These are phyloP conservation scores for Hypoxylon fuscum DNA, from an alignment of 495 filamentous ascomycete genomes.

Conservation along the genomic window DNA sequence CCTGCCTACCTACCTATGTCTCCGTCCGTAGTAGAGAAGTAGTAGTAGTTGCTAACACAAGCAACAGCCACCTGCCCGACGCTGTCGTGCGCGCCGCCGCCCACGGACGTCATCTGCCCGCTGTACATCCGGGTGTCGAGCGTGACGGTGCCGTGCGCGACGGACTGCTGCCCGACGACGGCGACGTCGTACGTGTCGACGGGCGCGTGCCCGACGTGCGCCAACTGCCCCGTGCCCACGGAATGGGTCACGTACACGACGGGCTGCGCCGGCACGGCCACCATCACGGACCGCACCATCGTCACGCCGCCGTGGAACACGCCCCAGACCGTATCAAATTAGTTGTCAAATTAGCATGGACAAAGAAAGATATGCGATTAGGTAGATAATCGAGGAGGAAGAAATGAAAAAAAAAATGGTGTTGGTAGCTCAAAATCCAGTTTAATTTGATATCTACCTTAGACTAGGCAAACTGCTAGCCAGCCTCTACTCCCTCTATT, in stretches of 20 bases:
- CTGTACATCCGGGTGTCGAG: constrained; percentile 41
- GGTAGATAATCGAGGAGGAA: constrained; percentile 1
- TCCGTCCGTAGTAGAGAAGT: too few species aligned
- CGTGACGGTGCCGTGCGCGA: constrained; percentile 48
- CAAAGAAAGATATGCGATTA: neutral
- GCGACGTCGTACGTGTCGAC: constrained; percentile 43
- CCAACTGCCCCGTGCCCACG: constrained; percentile 46
- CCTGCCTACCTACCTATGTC: neutral
- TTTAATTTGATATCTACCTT: constrained; percentile 27
- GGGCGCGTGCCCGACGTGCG: constrained; percentile 45
- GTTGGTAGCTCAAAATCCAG: constrained; percentile 18
- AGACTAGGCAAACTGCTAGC: too few species aligned
- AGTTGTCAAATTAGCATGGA: constrained; percentile 1
- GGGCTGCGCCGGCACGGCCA: constrained; percentile 43
- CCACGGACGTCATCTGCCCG: constrained; percentile 39
- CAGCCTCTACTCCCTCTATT: constrained; percentile 11
- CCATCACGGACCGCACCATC: constrained; percentile 30
- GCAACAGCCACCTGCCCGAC: constrained; percentile 36
- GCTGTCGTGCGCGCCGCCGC: constrained; percentile 26
- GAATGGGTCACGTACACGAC: constrained; percentile 51
- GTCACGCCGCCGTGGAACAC: constrained; percentile 33
- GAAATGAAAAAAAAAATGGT: constrained; percentile 4
- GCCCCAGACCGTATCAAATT: neutral
- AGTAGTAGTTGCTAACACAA: constrained; percentile 1
- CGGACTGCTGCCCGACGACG: constrained; percentile 53